These are phyloP conservation scores for Lactarius deliciosus DNA, from an alignment of 768 basidiomycete genomes.

Conservation along the genomic window DNA sequence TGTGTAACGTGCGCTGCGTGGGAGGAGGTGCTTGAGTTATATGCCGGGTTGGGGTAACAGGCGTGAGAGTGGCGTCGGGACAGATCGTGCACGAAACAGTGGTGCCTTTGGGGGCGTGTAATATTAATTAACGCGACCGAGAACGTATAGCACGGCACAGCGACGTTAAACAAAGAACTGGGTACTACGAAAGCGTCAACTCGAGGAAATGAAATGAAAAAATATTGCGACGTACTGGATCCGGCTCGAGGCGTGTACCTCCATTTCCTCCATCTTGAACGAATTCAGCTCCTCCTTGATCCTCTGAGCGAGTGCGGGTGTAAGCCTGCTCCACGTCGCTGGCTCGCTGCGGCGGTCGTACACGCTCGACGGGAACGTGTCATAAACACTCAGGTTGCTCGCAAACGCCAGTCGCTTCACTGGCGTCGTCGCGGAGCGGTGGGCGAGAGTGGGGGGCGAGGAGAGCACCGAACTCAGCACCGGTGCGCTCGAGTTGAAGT, in stretches of 20 bases:
- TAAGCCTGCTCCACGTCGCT: constrained; percentile 94
- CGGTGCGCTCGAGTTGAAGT: constrained; percentile 82
- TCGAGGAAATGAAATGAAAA: constrained; percentile 12
- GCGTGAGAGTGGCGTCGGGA: constrained; percentile 24
- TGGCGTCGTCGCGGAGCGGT: constrained; percentile 68
- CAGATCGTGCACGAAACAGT: constrained; percentile 26
- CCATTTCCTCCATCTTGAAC: constrained; percentile 99
- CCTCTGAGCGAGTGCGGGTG: constrained; percentile 89
- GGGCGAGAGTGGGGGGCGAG: constrained; percentile 54
- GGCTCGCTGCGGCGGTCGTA: constrained; percentile 96
- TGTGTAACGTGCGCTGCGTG: constrained; percentile 24
- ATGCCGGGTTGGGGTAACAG: constrained; percentile 21
- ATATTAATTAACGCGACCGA: constrained; percentile 19
- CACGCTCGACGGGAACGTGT: constrained; percentile 88
- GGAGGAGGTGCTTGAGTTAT: constrained; percentile 11
- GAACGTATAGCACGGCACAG: constrained; percentile 32
- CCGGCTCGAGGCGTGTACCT: constrained; percentile 91
- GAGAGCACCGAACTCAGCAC: constrained; percentile 62
- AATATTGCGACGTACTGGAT: constrained; percentile 64
- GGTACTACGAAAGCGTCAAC: constrained; percentile 49
- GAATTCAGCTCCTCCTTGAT: constrained; percentile 99
- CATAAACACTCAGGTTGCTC: constrained; percentile 89
- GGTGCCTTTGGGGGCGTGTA: constrained; percentile 4
- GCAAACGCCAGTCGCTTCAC: constrained; percentile 85
- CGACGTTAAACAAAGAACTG: constrained; percentile 79